Evolutionary conservation across 192 early-diverging fungal species (phyloP), one percentile per base, ranked within the genome.

Genomic region (Fimicolochytrium jonesii): DNA sequence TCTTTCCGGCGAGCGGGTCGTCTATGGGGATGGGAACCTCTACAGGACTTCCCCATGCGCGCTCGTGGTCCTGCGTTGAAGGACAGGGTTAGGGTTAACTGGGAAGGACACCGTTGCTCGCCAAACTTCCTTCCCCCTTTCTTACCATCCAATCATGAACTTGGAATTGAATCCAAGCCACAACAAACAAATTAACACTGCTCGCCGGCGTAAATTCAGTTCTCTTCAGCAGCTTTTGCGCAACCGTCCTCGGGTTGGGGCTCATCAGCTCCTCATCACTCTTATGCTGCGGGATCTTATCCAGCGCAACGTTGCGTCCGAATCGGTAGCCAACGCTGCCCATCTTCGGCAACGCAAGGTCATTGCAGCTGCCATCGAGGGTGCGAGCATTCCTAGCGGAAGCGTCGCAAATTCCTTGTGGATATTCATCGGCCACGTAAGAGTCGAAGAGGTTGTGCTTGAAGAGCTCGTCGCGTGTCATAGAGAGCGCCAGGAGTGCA

Each of bases 121-220:
- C n/a, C n/a, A n/a, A n/a, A n/a, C n/a, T n/a, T n/a, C n/a, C n/a
- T n/a, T n/a, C n/a, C n/a, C n/a, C n/a, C 26, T 20, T 3, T 23
- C 59, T 61, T 35, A 51, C 57, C 57, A 61, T 53, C 66, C 65
- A 69, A 39, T 72, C 71, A 52, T 72, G 71, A 56, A 61, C 60
- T 33, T 64, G 58, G 61, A 72, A 72, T 33, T 72, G 66, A 48
- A 70, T 70, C 56, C 68, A 69, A 33, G 59, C 17, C 9, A 52
- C 4, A 11, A 51, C 59, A 44, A 64, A 60, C 50, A 64, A 22
- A 30, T 64, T 64, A 55, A 64, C 2, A 17, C 30, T 57, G 10
- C 15, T 44, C 17, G 54, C 62, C 5, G 52, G 52, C 26, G 41
- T 64, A 25, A 64, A 64, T 17, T 22, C 43, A 29, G 61, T 36